phyloP scores from a whole-genome alignment of 768 basidiomycete genomes.

The Gloeopeniophorella convolvens region DNA sequence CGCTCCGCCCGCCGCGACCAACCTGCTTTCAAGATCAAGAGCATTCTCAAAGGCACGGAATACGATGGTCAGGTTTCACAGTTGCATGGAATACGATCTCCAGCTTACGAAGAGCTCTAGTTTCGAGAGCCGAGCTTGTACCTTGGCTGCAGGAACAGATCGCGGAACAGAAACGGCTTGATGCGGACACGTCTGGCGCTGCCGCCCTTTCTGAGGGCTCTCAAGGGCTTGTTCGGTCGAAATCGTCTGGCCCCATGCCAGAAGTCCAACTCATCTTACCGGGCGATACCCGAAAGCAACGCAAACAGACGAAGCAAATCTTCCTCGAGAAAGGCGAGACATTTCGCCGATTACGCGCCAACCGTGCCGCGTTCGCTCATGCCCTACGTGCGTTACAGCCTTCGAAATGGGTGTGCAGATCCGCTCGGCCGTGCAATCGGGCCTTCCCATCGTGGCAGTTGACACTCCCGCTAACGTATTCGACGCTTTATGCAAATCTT shows the following conservation, averaged over 20 bases:
- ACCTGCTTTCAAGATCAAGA: slow-evolving; percentile 75
- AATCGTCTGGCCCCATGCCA: slow-evolving; percentile 29
- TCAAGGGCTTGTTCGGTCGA: slow-evolving; percentile 29
- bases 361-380: not conserved
- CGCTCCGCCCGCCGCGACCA: slow-evolving; percentile 52
- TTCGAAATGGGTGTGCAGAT: slow-evolving; percentile 55
- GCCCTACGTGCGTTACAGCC: slow-evolving; percentile 35
- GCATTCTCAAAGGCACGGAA: slow-evolving; percentile 72
- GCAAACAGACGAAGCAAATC: slow-evolving; percentile 64
- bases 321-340: slow-evolving; percentile 57
- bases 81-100: too few relatives aligned
- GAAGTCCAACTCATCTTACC: slow-evolving; percentile 64
- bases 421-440: slow-evolving; percentile 50
- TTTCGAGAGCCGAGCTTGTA: slow-evolving; percentile 62
- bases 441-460: slow-evolving; percentile 64
- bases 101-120: slow-evolving; percentile 31
- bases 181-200: slow-evolving; percentile 57
- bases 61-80: slow-evolving; percentile 48
- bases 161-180: slow-evolving; percentile 70
- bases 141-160: slow-evolving; percentile 72
- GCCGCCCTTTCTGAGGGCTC: slow-evolving; percentile 36
- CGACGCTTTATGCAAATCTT: slow-evolving; percentile 50
- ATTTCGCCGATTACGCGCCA: not conserved
- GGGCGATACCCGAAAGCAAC: slow-evolving; percentile 64
- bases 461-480: slow-evolving; percentile 59